Evolutionary conservation across 805 yeast species (phyloP), one percentile per base, ranked within the genome.

Genomic region (Pichia occidentalis): DNA sequence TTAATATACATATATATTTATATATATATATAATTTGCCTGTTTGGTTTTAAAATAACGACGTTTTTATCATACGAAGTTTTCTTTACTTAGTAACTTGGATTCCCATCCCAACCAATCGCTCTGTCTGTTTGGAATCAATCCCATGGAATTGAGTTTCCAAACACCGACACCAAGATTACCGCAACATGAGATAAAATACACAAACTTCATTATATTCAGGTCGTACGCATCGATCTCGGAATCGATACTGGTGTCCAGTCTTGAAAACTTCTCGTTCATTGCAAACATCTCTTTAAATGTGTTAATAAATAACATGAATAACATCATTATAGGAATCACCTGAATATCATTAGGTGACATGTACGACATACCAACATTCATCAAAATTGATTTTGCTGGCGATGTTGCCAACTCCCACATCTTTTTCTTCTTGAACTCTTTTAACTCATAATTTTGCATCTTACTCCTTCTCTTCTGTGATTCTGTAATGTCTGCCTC

Each of bases 81-180:
- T 22, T 56, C 53, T 5, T 32, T 13, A 13, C 60, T 59, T 4
- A 37, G 42, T 4, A 66, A 48, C 6, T 68, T 63, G 3, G 48
- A 50, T 54, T 87, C 94, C 88, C 95, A 88, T 6, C 86, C 77
- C 13, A 90, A 63, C 97, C 97, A 92, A 56, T 90, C 98, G 47
- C 95, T 80, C 32, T 71, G 71, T 25, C 77, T 80, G 50, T 82
- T 85, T 17, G 98, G 98, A 42, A 90, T 77, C 47, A 90, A 65
- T 0, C 97, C 97, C 96, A 90, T 85, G 17, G 70, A 65, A 49
- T 83, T 77, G 42, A 92, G 63, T 58, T 92, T 92, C 77, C 85
- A 87, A 13, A 87, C 52, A 3, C 97, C 97, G 25, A 86, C 75
- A 4, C 67, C 73, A 62, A 88, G 64, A 36, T 79, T 70, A 4